Evolutionary conservation across 805 yeast genomes (phyloP), one percentile per base, ranked within the genome.

Genomic region (Kodamaea lidongshanica): DNA sequence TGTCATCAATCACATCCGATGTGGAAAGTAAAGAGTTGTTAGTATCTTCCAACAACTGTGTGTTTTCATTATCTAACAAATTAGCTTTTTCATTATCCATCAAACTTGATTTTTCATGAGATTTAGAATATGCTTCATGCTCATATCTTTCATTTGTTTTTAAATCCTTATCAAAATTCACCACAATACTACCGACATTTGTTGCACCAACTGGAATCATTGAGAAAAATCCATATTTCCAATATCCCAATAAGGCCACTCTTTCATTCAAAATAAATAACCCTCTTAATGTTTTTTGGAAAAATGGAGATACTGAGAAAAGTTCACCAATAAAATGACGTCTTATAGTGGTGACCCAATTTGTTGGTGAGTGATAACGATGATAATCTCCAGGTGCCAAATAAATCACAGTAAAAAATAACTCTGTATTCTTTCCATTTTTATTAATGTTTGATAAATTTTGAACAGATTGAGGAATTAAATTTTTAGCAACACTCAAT

Each of bases 151-250:
- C 78, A 54, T 92, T 92, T 9, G 99, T 92, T 21, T 79, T 72
- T 48, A 92, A 71, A 48, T 84, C 88, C 58, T 80, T 79, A 58
- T 92, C 99, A 48, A 92, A 92, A 51, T 88, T 86, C 42, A 92
- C 70, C 36, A 81, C 78, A 42, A 92, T 92, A 46, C 94, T 81
- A 5, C 99, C 99, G 17, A 92, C 99, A 58, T 92, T 92, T 3
- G 98, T 92, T 14, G 99, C 99, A 9, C 99, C 99, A 8, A 92
- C 98, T 0, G 99, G 96, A 1, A 95, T 89, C 99, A 92, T 92
- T 41, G 94, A 80, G 62, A 92, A 92, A 47, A 92, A 92, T 0
- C 99, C 99, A 53, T 92, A 72, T 52, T 82, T 84, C 98, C 98
- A 92, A 48, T 85, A 78, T 1, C 99, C 99, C 34, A 92, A 69